Evolutionary conservation across 371 early-diverging fungal genomes (phyloP).

Genomic region (Rhizomucor miehei): DNA sequence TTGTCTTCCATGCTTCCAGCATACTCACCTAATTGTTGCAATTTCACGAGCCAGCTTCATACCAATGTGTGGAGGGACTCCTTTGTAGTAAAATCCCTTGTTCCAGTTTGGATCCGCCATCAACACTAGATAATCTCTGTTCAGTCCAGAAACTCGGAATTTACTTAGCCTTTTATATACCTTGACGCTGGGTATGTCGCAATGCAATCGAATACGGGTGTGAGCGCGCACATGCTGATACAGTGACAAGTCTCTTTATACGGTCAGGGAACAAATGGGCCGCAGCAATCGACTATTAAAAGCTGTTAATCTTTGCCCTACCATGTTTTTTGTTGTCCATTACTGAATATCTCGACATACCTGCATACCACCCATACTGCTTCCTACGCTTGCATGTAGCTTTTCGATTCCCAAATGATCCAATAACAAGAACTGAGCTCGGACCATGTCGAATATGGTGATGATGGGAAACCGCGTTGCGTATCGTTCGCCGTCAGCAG

Average conservation of each 20-base stretch:
- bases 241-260: slow-evolving; percentile 75
- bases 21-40: slow-evolving; percentile 66
- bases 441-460: slow-evolving; percentile 93
- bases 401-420: slow-evolving; percentile 78
- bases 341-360: slow-evolving; percentile 18
- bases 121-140: slow-evolving; percentile 52
- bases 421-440: slow-evolving; percentile 86
- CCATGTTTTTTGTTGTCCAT: no score
- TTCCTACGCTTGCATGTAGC: slow-evolving; percentile 88
- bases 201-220: slow-evolving; percentile 96
- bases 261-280: slow-evolving; percentile 83
- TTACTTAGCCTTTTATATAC: slow-evolving; percentile 16
- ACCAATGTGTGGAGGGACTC: slow-evolving; percentile 89
- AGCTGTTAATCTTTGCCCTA: no score
- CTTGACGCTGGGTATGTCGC: slow-evolving; percentile 87
- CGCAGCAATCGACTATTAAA: slow-evolving; percentile 81
- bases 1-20: background rate
- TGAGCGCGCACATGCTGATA: slow-evolving; percentile 91
- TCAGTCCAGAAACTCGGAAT: background rate
- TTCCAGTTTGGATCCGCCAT: slow-evolving; percentile 96
- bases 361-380: slow-evolving; percentile 97
- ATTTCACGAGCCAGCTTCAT: slow-evolving; percentile 95
- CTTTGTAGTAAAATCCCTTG: slow-evolving; percentile 88
- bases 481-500: slow-evolving; percentile 71
- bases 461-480: slow-evolving; percentile 90